A percentile compares a stretch with the other conserved stretches of the same genome.
Conservation (phyloP, 2,329 filamentous ascomycete species). For the Kalaharituber pfeilii region DNA sequence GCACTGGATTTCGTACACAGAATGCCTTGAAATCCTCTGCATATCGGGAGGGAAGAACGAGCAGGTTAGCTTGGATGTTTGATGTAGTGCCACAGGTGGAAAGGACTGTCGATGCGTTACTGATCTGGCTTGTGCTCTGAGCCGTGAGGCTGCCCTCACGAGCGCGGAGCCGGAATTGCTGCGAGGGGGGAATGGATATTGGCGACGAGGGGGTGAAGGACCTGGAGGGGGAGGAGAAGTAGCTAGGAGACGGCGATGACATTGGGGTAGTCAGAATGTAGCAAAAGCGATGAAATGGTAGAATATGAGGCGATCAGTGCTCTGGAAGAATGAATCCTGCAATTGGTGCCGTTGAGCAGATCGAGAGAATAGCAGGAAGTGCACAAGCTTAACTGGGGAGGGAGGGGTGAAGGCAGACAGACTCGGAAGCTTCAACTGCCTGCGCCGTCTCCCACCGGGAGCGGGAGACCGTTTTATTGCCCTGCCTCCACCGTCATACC, state of each 20-base stretch:
- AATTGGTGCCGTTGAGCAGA: too few relatives aligned
- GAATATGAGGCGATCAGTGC: too few relatives aligned
- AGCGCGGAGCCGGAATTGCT: background rate
- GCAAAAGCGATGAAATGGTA: too few relatives aligned
- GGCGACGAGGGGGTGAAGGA: background rate
- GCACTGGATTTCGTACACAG: conserved; percentile 44
- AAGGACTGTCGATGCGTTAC: conserved; percentile 20
- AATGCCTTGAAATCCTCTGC: conserved; percentile 41
- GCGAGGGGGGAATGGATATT: background rate
- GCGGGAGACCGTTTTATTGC: too few relatives aligned
- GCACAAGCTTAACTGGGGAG: too few relatives aligned
- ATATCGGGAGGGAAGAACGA: conserved; percentile 40
- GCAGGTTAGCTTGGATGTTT: conserved; percentile 43
- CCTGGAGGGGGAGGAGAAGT: background rate
- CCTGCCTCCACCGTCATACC: too few relatives aligned
- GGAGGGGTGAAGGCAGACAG: too few relatives aligned
- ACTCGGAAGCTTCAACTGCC: too few relatives aligned
- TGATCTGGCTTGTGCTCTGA: background rate
- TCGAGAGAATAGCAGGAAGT: too few relatives aligned
- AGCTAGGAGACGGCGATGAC: background rate
- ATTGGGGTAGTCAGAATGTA: background rate
- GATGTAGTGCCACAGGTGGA: conserved; percentile 40
- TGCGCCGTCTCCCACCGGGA: too few relatives aligned
- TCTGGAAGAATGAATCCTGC: too few relatives aligned
- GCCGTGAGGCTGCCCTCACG: background rate